Evolutionary conservation across 176 grass and related monocot genomes (phyloP).

Genomic region (Aegilops tauschii): DNA sequence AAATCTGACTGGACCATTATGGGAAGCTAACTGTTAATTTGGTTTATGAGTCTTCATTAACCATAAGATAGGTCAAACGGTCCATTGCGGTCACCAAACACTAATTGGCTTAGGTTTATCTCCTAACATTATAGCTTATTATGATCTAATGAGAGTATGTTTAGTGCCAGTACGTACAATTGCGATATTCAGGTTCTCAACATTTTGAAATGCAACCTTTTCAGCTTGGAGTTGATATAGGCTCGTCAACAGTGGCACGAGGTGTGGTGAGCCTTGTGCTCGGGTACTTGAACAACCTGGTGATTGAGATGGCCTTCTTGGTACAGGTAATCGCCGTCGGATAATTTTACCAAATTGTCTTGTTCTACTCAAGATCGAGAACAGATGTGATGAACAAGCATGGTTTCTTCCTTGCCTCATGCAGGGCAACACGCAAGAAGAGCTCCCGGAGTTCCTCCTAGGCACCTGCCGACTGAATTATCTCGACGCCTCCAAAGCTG

Average conservation of each 20-base stretch:
- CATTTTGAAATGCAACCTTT: constrained; percentile 22
- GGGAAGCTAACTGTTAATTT: too few relatives aligned
- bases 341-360: not conserved
- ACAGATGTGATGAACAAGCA: not conserved
- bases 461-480: constrained; percentile 88
- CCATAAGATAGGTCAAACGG: too few relatives aligned
- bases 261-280: constrained; percentile 92
- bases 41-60: too few relatives aligned
- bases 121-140: too few relatives aligned
- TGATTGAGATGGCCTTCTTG: constrained; percentile 97
- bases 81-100: too few relatives aligned
- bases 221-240: constrained; percentile 87
- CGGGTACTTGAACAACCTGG: constrained; percentile 90
- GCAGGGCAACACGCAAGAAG: constrained; percentile 91
- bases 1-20: too few relatives aligned
- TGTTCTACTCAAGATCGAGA: not conserved
- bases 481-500: constrained; percentile 77
- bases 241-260: constrained; percentile 84
- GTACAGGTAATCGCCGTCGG: constrained; percentile 45
- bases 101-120: too few relatives aligned
- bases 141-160: too few relatives aligned
- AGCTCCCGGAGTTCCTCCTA: constrained; percentile 85
- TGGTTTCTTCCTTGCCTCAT: not conserved
- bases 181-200: not conserved
- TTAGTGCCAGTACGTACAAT: not conserved